phyloP scores from a whole-genome alignment of 768 basidiomycete genomes.

The Termitomyces sp. region DNA sequence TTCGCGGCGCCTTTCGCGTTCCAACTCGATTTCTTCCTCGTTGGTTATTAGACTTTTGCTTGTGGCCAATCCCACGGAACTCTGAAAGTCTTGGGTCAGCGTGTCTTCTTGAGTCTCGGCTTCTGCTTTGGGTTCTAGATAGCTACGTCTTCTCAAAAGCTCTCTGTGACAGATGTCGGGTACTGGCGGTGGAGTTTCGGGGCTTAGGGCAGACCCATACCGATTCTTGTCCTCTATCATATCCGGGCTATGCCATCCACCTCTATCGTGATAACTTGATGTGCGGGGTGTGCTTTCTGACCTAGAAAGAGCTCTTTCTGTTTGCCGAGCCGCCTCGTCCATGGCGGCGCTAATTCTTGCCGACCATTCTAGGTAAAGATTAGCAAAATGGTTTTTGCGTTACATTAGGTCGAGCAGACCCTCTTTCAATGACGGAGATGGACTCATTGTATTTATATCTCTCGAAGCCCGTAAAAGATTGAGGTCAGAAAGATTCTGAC shows the following conservation, averaged over 20 bases:
- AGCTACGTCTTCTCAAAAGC: background rate
- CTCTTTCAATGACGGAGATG: background rate
- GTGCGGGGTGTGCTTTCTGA: background rate
- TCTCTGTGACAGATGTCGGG: background rate
- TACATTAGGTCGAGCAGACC: background rate
- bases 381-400: background rate
- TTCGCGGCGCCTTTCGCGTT: background rate
- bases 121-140: background rate
- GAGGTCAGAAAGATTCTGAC: background rate
- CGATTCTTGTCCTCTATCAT: background rate
- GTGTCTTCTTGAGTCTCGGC: background rate
- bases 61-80: background rate
- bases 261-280: background rate
- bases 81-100: background rate
- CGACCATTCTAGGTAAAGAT: constrained; percentile 2
- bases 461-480: background rate
- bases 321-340: constrained; percentile 4
- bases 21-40: background rate
- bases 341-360: background rate
- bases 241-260: constrained; percentile 1
- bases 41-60: background rate
- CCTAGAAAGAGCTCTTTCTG: constrained; percentile 5
- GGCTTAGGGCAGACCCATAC: background rate
- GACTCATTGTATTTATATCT: background rate
- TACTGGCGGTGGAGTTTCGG: background rate